phyloP scores from a whole-genome alignment of 345 rosid genomes.

The Aquilaria yunnanensis region DNA sequence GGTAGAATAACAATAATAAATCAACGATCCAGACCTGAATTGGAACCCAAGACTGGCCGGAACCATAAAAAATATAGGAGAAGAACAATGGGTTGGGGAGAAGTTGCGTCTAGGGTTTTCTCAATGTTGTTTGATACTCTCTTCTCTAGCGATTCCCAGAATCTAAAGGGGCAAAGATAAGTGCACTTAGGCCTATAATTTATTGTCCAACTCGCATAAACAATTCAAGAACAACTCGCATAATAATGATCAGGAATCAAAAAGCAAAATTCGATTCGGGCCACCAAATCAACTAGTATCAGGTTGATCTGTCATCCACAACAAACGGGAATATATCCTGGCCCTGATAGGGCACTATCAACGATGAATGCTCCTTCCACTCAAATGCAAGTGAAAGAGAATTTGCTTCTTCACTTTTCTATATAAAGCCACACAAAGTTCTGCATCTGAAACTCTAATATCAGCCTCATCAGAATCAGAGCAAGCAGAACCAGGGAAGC shows the following conservation, averaged over 20 bases:
- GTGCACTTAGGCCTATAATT: too few species aligned
- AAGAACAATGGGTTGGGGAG: too few species aligned
- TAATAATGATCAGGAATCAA: background rate
- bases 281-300: background rate
- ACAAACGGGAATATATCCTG: background rate
- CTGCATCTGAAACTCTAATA: slow-evolving; percentile 9
- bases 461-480: background rate
- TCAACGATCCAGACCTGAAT: too few species aligned
- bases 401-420: background rate
- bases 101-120: too few species aligned
- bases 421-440: slow-evolving; percentile 14
- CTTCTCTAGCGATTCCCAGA: too few species aligned
- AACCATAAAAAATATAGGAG: too few species aligned
- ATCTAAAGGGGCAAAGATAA: too few species aligned
- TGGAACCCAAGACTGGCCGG: too few species aligned
- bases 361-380: slow-evolving; percentile 11
- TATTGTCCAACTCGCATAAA: too few species aligned
- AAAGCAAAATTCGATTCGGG: background rate
- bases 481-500: too few species aligned
- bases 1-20: too few species aligned
- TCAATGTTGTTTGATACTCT: too few species aligned
- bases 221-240: background rate
- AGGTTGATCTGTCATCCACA: slow-evolving; percentile 22
- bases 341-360: background rate
- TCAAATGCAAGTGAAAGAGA: background rate